Base-by-base conservation (phyloP, 2,329 filamentous ascomycete genomes). In the Colletotrichum orbiculare region DNA sequence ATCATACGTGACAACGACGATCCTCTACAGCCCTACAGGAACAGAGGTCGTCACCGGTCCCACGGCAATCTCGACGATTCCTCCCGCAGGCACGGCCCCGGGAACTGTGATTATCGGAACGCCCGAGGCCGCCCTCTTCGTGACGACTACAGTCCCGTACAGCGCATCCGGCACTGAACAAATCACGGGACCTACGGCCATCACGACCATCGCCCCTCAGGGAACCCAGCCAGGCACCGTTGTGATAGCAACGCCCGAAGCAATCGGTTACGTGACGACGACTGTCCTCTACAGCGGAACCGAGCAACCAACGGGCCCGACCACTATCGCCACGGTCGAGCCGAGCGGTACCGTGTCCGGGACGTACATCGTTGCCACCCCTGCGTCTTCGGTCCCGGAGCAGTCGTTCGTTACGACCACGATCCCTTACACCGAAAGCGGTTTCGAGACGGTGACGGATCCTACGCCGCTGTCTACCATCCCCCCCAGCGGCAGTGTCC, bases 11-110 rank as follows among this genome's bases (percentile, higher is more conserved):
- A 50, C 48, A 4, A 15, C 48, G 10, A 50, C 48, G n/a, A 35
- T 50, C 8, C 3, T n/a, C 9, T 50, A 15, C 34, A 50, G 12
- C 13, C n/a, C 42, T 10, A 55, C 43, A 1, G 46, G 48, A 2
- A 39, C 48, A 11, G 48, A 39, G 48, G 11, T 13, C 17, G 49
- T 59, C 38, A 60, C 49, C 1, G 49, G n/a, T 4, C 56, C 61
- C 1, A 64, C 58, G 8, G 45, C 56, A 2, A 37, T 64, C 8
- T 34, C 61, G 3, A 67, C 67, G 12, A 58, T 63, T 12, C 49
- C 54, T 2, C 60, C 57, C 42, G 55, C 41, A n/a, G 60, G 57
- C 6, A 56, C 68, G 4, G 39, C 11, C 2, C 57, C 58, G 6
- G 66, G 53, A 13, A 54, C 35, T 12, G 42, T 56, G n/a, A 35